A percentile compares a stretch with the other conserved stretches of the same genome.
Conservation (phyloP, 371 early-diverging fungal genomes). For the Basidiobolus meristosporus region DNA sequence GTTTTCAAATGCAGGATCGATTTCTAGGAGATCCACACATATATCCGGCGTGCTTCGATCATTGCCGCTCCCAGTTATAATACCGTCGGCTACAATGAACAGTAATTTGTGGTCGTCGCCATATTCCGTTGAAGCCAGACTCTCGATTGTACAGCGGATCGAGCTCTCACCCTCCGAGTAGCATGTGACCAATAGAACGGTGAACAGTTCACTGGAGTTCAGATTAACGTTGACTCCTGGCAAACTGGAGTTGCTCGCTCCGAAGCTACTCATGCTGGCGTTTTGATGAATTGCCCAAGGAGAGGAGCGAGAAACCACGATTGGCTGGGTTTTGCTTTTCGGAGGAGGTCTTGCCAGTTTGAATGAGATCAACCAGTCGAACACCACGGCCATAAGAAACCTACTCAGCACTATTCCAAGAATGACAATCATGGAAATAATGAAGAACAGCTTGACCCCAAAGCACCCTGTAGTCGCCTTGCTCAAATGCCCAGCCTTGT, state of each 20-base stretch:
- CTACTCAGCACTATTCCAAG: slow-evolving; percentile 47
- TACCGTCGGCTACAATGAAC: slow-evolving; percentile 75
- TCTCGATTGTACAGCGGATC: slow-evolving; percentile 76
- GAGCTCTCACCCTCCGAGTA: slow-evolving; percentile 83
- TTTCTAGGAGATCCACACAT: slow-evolving; percentile 32
- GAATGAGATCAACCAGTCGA: slow-evolving; percentile 63
- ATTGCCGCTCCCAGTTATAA: slow-evolving; percentile 69
- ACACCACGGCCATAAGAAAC: slow-evolving; percentile 68
- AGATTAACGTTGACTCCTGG: slow-evolving; percentile 8
- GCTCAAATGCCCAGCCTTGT: slow-evolving; percentile 56
- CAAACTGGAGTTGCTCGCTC: neutral
- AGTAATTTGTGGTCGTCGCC: slow-evolving; percentile 78
- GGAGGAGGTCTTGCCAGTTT: too few species aligned
- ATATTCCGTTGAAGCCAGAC: slow-evolving; percentile 75
- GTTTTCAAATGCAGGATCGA: slow-evolving; percentile 32
- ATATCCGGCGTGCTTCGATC: slow-evolving; percentile 61
- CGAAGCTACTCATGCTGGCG: neutral
- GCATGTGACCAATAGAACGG: slow-evolving; percentile 57
- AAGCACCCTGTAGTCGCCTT: slow-evolving; percentile 75
- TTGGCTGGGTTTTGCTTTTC: too few species aligned
- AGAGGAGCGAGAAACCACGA: slow-evolving; percentile 31
- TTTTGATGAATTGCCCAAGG: slow-evolving; percentile 8
- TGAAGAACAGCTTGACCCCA: slow-evolving; percentile 50
- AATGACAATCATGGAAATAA: slow-evolving; percentile 38
- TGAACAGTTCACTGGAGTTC: slow-evolving; percentile 35